phyloP scores from a whole-genome alignment of 768 basidiomycete genomes.

The Tricholoma saponaceum region DNA sequence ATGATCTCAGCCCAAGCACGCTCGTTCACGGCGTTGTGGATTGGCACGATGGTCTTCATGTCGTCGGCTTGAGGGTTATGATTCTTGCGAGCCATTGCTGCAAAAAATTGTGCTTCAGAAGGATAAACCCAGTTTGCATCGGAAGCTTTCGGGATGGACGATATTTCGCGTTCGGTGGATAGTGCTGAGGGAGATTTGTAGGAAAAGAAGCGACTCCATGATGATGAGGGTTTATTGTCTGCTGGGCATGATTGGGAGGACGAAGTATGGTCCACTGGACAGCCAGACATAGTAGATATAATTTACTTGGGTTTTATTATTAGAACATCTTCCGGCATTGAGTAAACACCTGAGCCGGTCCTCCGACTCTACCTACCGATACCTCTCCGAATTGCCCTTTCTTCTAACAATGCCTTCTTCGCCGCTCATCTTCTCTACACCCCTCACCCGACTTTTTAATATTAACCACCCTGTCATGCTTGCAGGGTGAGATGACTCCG shows the following conservation, averaged over 20 bases:
- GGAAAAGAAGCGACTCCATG: slow-evolving; percentile 41
- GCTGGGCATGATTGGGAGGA: slow-evolving; percentile 39
- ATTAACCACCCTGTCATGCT: slow-evolving; percentile 85
- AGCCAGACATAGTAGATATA: slow-evolving; percentile 21
- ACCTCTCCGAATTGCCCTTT: too few species aligned
- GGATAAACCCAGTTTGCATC: slow-evolving; percentile 94
- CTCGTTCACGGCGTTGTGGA: slow-evolving; percentile 99
- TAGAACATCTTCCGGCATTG: too few species aligned
- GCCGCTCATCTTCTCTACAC: slow-evolving; percentile 60
- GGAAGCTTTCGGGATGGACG: slow-evolving; percentile 77
- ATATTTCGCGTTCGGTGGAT: slow-evolving; percentile 73
- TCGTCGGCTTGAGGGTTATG: slow-evolving; percentile 84
- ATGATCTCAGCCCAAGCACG: slow-evolving; percentile 81
- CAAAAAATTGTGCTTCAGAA: slow-evolving; percentile 96
- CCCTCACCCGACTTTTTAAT: slow-evolving; percentile 70
- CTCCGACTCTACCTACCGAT: too few species aligned
- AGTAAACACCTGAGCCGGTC: not conserved
- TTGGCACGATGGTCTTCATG: slow-evolving; percentile 95
- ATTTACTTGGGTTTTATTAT: too few species aligned
- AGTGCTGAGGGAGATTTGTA: slow-evolving; percentile 31
- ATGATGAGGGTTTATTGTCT: slow-evolving; percentile 32
- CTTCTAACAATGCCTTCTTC: slow-evolving; percentile 59
- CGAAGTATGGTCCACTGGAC: slow-evolving; percentile 56
- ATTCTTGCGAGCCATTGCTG: slow-evolving; percentile 95
- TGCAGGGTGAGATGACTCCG: slow-evolving; percentile 46